phyloP scores from a whole-genome alignment of 2,329 filamentous ascomycete genomes.

The Fusarium buxicola region DNA sequence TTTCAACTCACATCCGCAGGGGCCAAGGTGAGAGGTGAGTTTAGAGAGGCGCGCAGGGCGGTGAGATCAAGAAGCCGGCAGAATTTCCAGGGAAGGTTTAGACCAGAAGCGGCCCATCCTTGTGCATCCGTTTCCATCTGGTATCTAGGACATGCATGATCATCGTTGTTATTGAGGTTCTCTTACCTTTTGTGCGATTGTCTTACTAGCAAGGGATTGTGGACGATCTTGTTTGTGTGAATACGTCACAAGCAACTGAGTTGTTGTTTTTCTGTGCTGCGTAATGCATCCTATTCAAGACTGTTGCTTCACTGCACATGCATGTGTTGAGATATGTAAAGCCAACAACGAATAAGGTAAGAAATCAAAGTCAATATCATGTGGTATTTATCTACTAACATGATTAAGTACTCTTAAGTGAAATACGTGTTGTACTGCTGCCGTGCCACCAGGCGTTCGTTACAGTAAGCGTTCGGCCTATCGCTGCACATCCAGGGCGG shows the following conservation, averaged over 20 bases:
- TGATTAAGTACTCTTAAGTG: too few species aligned
- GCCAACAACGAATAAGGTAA: too few species aligned
- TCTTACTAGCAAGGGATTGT: constrained; percentile 5
- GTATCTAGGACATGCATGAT: constrained; percentile 21
- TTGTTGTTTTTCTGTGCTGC: neutral
- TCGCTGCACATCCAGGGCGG: too few species aligned
- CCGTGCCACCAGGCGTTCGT: too few species aligned
- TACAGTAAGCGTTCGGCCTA: too few species aligned
- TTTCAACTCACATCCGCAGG: constrained; percentile 21
- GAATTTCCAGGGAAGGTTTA: constrained; percentile 29
- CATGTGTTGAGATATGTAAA: neutral
- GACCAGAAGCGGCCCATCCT: constrained; percentile 1
- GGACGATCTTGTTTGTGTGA: constrained; percentile 12
- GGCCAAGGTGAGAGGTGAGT: constrained; percentile 21
- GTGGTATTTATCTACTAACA: too few species aligned
- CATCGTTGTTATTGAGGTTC: constrained; percentile 25
- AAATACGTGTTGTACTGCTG: too few species aligned
- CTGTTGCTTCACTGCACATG: neutral
- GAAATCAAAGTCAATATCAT: too few species aligned
- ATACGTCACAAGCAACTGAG: constrained; percentile 17
- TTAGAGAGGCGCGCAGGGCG: constrained; percentile 35
- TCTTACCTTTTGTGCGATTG: constrained; percentile 18
- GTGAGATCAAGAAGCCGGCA: constrained; percentile 39
- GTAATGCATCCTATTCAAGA: neutral
- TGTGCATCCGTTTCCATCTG: constrained; percentile 28